These are phyloP conservation scores for Iris macrosiphon DNA, from an alignment of 106 monocot species.

Conservation along the genomic window DNA sequence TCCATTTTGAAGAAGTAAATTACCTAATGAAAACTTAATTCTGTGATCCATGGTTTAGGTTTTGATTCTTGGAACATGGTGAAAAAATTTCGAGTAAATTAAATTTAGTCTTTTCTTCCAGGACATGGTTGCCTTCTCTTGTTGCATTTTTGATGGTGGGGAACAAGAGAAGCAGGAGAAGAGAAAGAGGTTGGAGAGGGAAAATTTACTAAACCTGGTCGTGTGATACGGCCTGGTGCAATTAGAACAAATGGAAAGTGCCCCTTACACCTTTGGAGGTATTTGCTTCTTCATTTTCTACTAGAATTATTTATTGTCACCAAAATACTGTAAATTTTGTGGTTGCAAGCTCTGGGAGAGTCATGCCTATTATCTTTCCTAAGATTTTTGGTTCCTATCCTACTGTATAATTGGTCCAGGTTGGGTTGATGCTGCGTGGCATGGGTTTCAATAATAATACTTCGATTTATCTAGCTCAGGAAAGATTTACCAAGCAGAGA, in stretches of 20 bases:
- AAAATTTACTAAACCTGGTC: conserved; percentile 93
- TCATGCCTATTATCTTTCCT: too few species aligned
- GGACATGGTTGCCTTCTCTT: conserved; percentile 99
- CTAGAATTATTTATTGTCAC: not conserved
- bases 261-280: conserved; percentile 99
- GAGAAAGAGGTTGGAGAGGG: conserved; percentile 99
- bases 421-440: conserved; percentile 96
- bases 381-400: not conserved
- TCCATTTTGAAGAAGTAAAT: conserved; percentile 94
- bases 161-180: conserved; percentile 73
- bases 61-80: too few species aligned
- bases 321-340: too few species aligned
- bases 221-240: conserved; percentile 81
- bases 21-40: too few species aligned
- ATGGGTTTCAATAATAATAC: conserved; percentile 98
- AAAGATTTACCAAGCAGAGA: conserved; percentile 86
- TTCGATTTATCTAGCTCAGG: conserved; percentile 91
- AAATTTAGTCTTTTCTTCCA: too few species aligned
- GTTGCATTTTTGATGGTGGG: conserved; percentile 96
- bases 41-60: too few species aligned
- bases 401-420: conserved; percentile 30
- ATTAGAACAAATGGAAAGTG: conserved; percentile 98
- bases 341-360: too few species aligned
- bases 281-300: conserved; percentile 12
- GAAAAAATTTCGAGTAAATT: too few species aligned